phyloP scores from a whole-genome alignment of 306 rosid species.

The Cicer cuneatum region DNA sequence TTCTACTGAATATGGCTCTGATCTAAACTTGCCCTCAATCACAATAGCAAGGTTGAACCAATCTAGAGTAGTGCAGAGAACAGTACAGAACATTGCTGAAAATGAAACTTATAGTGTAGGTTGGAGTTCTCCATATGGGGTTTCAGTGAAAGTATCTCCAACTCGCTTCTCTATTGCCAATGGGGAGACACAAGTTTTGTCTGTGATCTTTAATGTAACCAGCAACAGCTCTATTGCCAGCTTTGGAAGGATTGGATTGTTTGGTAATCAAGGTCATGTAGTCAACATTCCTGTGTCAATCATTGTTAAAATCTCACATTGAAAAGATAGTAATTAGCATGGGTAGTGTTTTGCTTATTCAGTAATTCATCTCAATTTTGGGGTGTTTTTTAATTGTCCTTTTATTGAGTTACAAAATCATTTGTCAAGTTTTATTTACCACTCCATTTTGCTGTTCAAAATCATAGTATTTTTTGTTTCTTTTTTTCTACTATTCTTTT shows the following conservation, averaged over 20 bases:
- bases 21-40: conserved; percentile 93
- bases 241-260: conserved; percentile 93
- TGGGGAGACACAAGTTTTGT: conserved; percentile 69
- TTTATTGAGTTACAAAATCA: too few species aligned
- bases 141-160: conserved; percentile 74
- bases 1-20: conserved; percentile 64
- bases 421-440: too few species aligned
- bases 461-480: too few species aligned
- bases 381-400: too few species aligned
- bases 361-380: not conserved
- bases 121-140: conserved; percentile 86
- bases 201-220: conserved; percentile 67
- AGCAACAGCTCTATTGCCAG: conserved; percentile 70
- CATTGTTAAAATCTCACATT: conserved; percentile 54
- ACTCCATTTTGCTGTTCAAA: too few species aligned
- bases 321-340: conserved; percentile 29
- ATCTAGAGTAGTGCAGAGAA: conserved; percentile 67
- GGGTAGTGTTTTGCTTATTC: conserved; percentile 8
- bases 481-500: too few species aligned
- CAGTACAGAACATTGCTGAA: conserved; percentile 65
- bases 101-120: conserved; percentile 77
- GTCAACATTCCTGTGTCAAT: conserved; percentile 84
- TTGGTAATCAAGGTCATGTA: conserved; percentile 84
- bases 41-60: conserved; percentile 76
- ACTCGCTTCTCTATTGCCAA: conserved; percentile 58